Percentiles rank a stretch among this genome's conserved stretches.
phyloP scores from a whole-genome alignment of 371 early-diverging fungal genomes.

The Capniomyces stellatus region DNA sequence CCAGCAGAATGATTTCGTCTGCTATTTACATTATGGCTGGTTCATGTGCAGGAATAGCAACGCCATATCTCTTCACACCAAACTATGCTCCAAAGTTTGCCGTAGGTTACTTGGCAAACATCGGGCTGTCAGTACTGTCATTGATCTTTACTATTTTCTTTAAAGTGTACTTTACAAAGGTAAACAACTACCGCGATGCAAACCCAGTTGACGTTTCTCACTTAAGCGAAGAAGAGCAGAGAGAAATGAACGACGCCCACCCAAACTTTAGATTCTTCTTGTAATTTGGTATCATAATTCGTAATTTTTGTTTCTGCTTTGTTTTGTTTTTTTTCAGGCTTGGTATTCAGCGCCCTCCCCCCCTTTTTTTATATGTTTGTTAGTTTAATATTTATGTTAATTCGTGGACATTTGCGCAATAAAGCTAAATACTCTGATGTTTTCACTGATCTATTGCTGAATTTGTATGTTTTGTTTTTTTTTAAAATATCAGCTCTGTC shows the following conservation, averaged over 20 bases:
- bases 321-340: too few species aligned
- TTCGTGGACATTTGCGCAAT: too few species aligned
- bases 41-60: not conserved
- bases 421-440: too few species aligned
- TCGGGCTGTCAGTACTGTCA: not conserved
- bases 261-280: constrained; percentile 8
- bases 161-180: not conserved
- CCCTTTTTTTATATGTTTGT: too few species aligned
- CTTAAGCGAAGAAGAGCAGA: not conserved
- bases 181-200: not conserved
- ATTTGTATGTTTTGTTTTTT: too few species aligned
- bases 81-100: constrained; percentile 2
- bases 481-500: too few species aligned
- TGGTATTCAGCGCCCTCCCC: too few species aligned
- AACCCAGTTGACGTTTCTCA: constrained; percentile 5
- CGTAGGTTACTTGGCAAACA: not conserved
- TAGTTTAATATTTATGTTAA: too few species aligned
- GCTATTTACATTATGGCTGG: not conserved
- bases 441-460: too few species aligned
- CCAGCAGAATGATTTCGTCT: not conserved
- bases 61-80: constrained; percentile 1
- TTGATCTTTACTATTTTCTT: not conserved
- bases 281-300: too few species aligned
- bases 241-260: constrained; percentile 3
- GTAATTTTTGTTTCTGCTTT: too few species aligned